Conservation (phyloP, 768 basidiomycete genomes). For the Lactarius sanguifluus region DNA sequence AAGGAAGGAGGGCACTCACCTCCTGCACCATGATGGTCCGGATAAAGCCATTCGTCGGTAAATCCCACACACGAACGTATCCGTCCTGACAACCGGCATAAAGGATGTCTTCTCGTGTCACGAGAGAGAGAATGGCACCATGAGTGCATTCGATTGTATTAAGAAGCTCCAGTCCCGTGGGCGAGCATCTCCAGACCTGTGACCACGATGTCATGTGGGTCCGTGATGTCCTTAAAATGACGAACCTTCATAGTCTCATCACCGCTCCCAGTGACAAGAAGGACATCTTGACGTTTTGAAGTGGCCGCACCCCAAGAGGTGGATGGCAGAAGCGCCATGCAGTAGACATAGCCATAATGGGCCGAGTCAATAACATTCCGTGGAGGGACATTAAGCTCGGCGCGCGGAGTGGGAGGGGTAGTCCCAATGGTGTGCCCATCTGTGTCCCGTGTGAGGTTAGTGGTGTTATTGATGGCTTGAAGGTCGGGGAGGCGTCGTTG, state of each 20-base stretch:
- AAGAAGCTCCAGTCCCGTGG: constrained; percentile 46
- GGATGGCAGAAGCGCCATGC: constrained; percentile 56
- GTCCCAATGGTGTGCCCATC: constrained; percentile 31
- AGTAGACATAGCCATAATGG: constrained; percentile 94
- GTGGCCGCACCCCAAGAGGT: constrained; percentile 42
- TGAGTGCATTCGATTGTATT: constrained; percentile 71
- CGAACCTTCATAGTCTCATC: constrained; percentile 86
- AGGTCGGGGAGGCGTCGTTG: constrained; percentile 68
- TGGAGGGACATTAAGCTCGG: constrained; percentile 56
- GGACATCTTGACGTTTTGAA: constrained; percentile 34
- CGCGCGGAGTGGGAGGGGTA: constrained; percentile 35
- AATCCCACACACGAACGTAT: constrained; percentile 84
- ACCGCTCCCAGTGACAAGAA: constrained; percentile 83
- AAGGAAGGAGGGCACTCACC: constrained; percentile 40
- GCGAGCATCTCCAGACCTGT: constrained; percentile 67
- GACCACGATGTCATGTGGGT: neutral
- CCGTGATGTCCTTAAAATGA: neutral
- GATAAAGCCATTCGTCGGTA: constrained; percentile 86
- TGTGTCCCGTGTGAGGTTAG: constrained; percentile 35
- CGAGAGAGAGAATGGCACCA: constrained; percentile 83
- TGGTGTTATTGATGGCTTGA: constrained; percentile 55
- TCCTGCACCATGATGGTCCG: constrained; percentile 86
- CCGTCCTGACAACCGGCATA: constrained; percentile 96
- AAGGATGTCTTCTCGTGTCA: constrained; percentile 71
- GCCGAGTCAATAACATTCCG: constrained; percentile 82